phyloP scores from a whole-genome alignment of 148 eudicot genomes.

The Salicornia ramosissima region DNA sequence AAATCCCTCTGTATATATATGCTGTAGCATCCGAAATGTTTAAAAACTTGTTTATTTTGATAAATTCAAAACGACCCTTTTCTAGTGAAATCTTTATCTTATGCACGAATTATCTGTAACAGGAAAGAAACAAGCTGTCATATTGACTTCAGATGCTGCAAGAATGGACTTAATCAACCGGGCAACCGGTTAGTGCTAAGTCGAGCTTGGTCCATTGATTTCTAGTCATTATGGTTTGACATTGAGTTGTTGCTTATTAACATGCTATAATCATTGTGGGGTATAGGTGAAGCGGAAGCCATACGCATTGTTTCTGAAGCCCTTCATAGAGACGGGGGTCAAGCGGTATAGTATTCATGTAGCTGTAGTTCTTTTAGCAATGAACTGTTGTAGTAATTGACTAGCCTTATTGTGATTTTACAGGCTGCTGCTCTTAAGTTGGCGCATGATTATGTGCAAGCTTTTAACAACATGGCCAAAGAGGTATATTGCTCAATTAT shows the following conservation, averaged over 20 bases:
- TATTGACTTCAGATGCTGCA: conserved; percentile 86
- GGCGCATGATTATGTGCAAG: conserved; percentile 85
- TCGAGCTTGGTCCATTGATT: neutral
- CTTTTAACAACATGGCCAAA: conserved; percentile 65
- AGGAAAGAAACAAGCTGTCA: conserved; percentile 80
- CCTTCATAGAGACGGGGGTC: conserved; percentile 49
- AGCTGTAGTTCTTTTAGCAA: neutral
- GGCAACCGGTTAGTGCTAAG: conserved; percentile 53
- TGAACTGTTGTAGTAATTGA: neutral
- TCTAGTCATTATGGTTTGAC: neutral
- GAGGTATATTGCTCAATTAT: conserved; percentile 46
- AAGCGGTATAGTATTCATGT: conserved; percentile 35
- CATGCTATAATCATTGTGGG: conserved; percentile 1
- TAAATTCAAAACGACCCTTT: neutral
- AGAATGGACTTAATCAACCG: conserved; percentile 66
- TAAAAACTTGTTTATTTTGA: neutral
- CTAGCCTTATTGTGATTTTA: conserved; percentile 15
- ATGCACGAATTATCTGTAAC: conserved; percentile 15
- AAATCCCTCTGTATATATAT: too few relatives aligned
- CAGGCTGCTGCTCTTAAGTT: conserved; percentile 88
- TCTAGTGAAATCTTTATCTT: neutral
- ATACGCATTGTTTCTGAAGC: conserved; percentile 49
- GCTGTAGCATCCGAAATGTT: neutral
- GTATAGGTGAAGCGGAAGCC: conserved; percentile 83
- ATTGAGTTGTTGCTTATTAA: neutral